Percentiles rank a stretch among this genome's conserved stretches.
phyloP scores from a whole-genome alignment of 768 basidiomycete genomes.

The Phaeolepiota aurea region DNA sequence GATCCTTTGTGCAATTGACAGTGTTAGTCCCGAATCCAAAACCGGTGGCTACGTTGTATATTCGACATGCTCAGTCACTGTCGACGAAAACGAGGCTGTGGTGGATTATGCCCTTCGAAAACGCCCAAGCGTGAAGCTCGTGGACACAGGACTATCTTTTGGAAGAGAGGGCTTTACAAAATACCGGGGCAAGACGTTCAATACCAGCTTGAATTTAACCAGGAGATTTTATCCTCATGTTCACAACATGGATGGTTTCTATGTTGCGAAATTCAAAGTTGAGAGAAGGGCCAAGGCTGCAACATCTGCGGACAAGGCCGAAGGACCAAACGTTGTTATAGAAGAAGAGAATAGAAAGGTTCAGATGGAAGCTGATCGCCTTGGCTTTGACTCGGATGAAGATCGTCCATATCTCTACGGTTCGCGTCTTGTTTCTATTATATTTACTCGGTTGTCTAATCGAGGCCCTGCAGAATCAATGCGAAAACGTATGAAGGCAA shows the following conservation, averaged over 20 bases:
- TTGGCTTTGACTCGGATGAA: constrained; percentile 66
- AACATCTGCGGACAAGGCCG: constrained; percentile 15
- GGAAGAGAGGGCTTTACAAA: constrained; percentile 86
- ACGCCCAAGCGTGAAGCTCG: constrained; percentile 85
- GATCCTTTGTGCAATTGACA: constrained; percentile 96
- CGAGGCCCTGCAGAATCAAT: constrained; percentile 46
- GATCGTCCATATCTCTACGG: constrained; percentile 76
- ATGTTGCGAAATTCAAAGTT: constrained; percentile 97
- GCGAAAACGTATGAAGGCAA: constrained; percentile 68
- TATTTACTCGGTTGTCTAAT: constrained; percentile 7
- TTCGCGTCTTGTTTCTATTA: constrained; percentile 30
- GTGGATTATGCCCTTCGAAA: constrained; percentile 97
- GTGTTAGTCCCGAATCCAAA: constrained; percentile 80
- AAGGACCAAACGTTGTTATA: constrained; percentile 20
- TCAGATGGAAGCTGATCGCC: constrained; percentile 30
- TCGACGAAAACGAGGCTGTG: constrained; percentile 97
- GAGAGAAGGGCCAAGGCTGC: constrained; percentile 58
- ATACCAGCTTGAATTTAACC: constrained; percentile 70
- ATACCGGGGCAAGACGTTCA: constrained; percentile 88
- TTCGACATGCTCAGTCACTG: constrained; percentile 96
- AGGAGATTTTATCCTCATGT: constrained; percentile 93
- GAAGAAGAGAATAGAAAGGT: constrained; percentile 20
- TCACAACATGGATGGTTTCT: constrained; percentile 99
- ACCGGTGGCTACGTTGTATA: constrained; percentile 94
- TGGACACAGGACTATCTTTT: constrained; percentile 89